Evolutionary conservation across 805 yeast genomes (phyloP), one percentile per base, ranked within the genome.

Genomic region (Soucietia sequanensis): DNA sequence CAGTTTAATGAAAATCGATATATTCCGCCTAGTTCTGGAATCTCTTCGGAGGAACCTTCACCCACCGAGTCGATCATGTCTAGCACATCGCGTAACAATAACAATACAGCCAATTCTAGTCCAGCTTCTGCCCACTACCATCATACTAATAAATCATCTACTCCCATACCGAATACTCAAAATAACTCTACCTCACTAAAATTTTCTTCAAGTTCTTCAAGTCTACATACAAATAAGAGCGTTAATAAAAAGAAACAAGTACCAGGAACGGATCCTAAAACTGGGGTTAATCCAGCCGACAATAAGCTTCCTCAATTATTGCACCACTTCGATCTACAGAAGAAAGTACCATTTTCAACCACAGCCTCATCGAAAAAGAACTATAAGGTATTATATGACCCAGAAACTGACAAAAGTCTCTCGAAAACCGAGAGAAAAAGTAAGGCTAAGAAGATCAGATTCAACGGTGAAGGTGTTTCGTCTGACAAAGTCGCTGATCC

Each of bases 341-440:
- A 22, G 4, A 21, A 31, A 13, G 17, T 45, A 13, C 35, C 45
- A 9, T 42, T 35, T 17, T 14, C 38, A 7, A 27, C 37, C n/a
- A 39, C 38, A 3, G 29, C 34, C 4, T 54, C 56, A 33, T 25
- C 37, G 3, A 34, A 41, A 34, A 68, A 62, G 34, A 58, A 62
- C 34, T 70, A 64, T 47, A 68, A 60, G 40, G 75, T 78, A 0
- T 42, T 63, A 2, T 77, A 75, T 46, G 86, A 80, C 46, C 72
- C 72, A 1, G 72, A 66, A 35, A 44, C 61, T 20, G 72, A 67
- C 44, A 51, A 54, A 38, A 24, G 54, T 3, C 46, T 67, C n/a
- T 38, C 50, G 15, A 65, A 63, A 35, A 35, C 43, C 5, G 70
- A 65, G 22, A 44, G 51, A 26, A 64, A 62, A 41, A 11, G 46